Conservation (phyloP, 176 grass and related monocot species). For the Oryza glumipatula region DNA sequence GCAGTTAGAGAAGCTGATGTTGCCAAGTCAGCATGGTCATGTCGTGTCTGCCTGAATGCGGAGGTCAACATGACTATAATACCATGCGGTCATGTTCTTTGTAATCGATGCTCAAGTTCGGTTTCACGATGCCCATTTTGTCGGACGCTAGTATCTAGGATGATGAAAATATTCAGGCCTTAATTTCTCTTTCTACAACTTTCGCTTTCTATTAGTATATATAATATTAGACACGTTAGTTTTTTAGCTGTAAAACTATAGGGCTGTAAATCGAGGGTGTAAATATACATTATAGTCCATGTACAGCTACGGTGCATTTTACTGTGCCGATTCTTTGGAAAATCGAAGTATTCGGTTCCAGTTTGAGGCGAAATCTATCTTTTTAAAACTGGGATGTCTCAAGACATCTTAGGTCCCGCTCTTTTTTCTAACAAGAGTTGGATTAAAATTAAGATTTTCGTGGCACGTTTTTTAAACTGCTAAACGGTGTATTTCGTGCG, state of each 20-base stretch:
- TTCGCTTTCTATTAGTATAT: neutral
- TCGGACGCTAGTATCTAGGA: constrained; percentile 72
- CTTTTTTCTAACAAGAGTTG: too few relatives aligned
- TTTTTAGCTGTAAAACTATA: neutral
- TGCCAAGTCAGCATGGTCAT: constrained; percentile 85
- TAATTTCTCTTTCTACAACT: constrained; percentile 37
- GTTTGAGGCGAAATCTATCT: neutral
- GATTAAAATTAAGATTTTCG: too few relatives aligned
- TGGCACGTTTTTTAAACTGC: too few relatives aligned
- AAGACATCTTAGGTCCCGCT: too few relatives aligned
- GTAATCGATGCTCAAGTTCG: constrained; percentile 74
- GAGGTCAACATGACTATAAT: constrained; percentile 79
- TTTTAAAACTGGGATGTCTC: too few relatives aligned
- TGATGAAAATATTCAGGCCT: constrained; percentile 91
- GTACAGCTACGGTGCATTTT: constrained; percentile 29
- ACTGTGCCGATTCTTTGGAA: constrained; percentile 27
- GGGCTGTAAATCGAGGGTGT: neutral
- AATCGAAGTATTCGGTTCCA: neutral
- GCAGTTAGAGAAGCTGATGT: constrained; percentile 85
- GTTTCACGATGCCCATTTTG: constrained; percentile 93
- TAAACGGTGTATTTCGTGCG: too few relatives aligned
- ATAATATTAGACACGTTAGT: neutral
- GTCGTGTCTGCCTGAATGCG: constrained; percentile 77
- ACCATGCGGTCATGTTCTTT: constrained; percentile 92
- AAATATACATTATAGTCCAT: constrained; percentile 38